Conservation (phyloP, 441 rosid genomes). For the Lepidium campestre region DNA sequence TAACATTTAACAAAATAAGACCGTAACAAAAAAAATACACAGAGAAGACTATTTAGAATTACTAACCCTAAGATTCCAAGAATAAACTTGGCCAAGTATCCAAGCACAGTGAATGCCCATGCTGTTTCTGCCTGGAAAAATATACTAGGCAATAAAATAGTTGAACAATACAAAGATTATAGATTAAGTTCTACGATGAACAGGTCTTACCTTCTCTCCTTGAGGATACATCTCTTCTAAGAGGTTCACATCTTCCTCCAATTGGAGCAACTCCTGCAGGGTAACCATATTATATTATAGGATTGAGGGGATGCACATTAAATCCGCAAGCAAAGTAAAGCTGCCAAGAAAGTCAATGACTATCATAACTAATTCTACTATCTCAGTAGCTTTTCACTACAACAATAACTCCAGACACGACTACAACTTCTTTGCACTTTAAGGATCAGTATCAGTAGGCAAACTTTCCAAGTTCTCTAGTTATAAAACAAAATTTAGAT, state of each 20-base stretch:
- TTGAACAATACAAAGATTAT: not conserved
- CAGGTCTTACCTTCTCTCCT: slow-evolving; percentile 78
- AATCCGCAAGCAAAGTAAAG: not conserved
- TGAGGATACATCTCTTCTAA: slow-evolving; percentile 98
- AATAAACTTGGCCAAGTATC: slow-evolving; percentile 88
- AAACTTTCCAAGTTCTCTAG: not conserved
- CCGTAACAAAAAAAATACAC: not conserved
- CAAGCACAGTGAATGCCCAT: slow-evolving; percentile 97
- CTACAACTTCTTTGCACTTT: not conserved
- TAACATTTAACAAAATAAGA: not conserved
- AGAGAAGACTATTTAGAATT: not conserved
- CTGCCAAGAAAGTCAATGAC: not conserved
- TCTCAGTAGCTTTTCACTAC: not conserved
- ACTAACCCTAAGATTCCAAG: slow-evolving; percentile 89
- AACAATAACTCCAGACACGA: not conserved
- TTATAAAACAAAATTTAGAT: not conserved
- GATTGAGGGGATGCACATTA: not conserved
- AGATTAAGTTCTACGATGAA: not conserved
- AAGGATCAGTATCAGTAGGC: not conserved
- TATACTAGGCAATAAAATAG: not conserved
- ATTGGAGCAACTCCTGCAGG: slow-evolving; percentile 77
- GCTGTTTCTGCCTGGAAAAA: slow-evolving; percentile 85
- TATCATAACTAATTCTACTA: not conserved
- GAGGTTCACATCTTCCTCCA: slow-evolving; percentile 97
- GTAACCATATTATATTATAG: slow-evolving; percentile 11